Evolutionary conservation across 768 basidiomycete genomes (phyloP), one percentile per base, ranked within the genome.

Genomic region (Hypholoma fasciculare): DNA sequence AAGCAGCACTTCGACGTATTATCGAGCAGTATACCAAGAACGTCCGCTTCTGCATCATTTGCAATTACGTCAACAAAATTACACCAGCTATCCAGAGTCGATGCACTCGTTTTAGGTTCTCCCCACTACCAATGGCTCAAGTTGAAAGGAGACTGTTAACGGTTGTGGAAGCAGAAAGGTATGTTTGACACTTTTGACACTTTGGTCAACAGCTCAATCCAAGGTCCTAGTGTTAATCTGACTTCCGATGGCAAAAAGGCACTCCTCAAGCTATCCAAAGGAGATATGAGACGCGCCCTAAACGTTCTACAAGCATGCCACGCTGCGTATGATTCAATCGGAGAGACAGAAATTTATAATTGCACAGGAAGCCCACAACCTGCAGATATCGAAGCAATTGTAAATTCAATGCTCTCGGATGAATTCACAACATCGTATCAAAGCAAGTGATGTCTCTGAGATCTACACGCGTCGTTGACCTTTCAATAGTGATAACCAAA

Each of bases 51-150:
- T 99, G 97, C 75, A 99, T 99, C 67, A 96, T 99, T 58, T 98
- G 97, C 82, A 99, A 99, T 75, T 99, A 99, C 66, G 97, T 98
- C 72, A 98, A 98, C 83, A 98, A 98, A 74, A 98, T 99, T 67
- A 87, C 90, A 1, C 97, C 97, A 2, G 97, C 97, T 36, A 97
- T 99, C 50, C 97, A 99, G 74, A 97, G 94, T 74, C 90, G 97
- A 50, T 98, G 97, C 75, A 99, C 97, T 6, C 83, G 96, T 43
- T 99, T 98, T 76, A 84, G 97, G 48, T 98, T 99, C 77, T 96
- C 93, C 8, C 97, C 97, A 1, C 73, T 98, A 17, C 94, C 95
- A 1, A 86, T 89, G 14, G 63, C 66, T 8, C 92, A 98, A 71
- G 92, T 98, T 1, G 89, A 96, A 76, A 90, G 88, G 72, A 80